phyloP scores from a whole-genome alignment of 306 rosid species.

The Prunus mongolica region DNA sequence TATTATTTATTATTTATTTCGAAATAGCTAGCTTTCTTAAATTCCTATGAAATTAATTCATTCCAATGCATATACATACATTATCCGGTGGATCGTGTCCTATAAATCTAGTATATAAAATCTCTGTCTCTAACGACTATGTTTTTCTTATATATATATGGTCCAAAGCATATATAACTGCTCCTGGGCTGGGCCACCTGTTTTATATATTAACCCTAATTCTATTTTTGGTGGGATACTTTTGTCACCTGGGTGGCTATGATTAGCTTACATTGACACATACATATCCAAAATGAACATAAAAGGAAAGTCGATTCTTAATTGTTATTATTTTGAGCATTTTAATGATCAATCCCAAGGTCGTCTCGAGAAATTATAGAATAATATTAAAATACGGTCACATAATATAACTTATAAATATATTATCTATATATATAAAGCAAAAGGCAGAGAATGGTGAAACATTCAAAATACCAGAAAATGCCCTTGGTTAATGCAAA shows the following conservation, averaged over 20 bases:
- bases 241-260: not conserved
- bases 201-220: not conserved
- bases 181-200: not conserved
- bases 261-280: not conserved
- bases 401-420: rapidly evolving
- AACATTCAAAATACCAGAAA: too few species aligned
- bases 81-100: not conserved
- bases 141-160: not conserved
- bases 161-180: not conserved
- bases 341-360: not conserved
- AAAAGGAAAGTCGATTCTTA: not conserved
- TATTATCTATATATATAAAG: too few species aligned
- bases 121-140: slow-evolving; percentile 13
- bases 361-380: too few species aligned
- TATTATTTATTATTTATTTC: not conserved
- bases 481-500: too few species aligned
- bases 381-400: rapidly evolving
- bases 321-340: not conserved
- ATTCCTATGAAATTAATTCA: too few species aligned
- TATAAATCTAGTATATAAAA: not conserved
- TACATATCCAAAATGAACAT: not conserved
- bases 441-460: too few species aligned
- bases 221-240: not conserved
- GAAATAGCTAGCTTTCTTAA: too few species aligned
- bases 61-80: not conserved